phyloP scores from a whole-genome alignment of 768 basidiomycete species.

The Amyloporia xantha region DNA sequence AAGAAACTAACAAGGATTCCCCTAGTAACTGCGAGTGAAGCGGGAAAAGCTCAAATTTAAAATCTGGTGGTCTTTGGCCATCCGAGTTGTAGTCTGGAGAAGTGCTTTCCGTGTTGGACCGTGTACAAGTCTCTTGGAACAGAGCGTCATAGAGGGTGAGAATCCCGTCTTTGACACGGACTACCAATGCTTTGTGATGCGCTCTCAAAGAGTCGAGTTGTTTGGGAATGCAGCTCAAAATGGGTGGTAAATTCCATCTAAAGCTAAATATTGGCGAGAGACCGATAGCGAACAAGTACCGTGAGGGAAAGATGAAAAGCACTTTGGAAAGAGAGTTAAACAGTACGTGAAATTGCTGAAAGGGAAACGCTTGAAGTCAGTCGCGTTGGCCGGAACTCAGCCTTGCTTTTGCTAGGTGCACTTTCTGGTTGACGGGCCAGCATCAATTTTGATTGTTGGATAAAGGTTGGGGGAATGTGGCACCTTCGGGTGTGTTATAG shows the following conservation, averaged over 20 bases:
- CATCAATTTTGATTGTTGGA: constrained; percentile 59
- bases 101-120: constrained; percentile 51
- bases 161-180: constrained; percentile 60
- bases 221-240: no score
- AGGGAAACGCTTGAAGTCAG: no score
- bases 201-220: no score
- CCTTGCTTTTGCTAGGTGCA: constrained; percentile 54
- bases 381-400: no score
- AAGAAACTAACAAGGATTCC: constrained; percentile 90
- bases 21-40: constrained; percentile 85
- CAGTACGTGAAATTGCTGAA: constrained; percentile 79
- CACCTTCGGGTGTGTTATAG: constrained; percentile 65
- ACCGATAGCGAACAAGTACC: constrained; percentile 82
- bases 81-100: constrained; percentile 48
- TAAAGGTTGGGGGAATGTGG: constrained; percentile 55
- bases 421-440: constrained; percentile 46
- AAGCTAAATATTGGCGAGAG: constrained; percentile 79
- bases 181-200: constrained; percentile 58
- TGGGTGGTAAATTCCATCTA: constrained; percentile 82
- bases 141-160: constrained; percentile 75
- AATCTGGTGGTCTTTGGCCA: constrained; percentile 49
- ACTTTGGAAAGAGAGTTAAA: constrained; percentile 79
- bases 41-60: constrained; percentile 79
- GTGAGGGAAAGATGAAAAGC: constrained; percentile 80
- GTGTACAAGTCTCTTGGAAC: constrained; percentile 77